These are phyloP conservation scores for Pleurotus salmoneostramineus DNA, from an alignment of 768 basidiomycete genomes.

Conservation along the genomic window DNA sequence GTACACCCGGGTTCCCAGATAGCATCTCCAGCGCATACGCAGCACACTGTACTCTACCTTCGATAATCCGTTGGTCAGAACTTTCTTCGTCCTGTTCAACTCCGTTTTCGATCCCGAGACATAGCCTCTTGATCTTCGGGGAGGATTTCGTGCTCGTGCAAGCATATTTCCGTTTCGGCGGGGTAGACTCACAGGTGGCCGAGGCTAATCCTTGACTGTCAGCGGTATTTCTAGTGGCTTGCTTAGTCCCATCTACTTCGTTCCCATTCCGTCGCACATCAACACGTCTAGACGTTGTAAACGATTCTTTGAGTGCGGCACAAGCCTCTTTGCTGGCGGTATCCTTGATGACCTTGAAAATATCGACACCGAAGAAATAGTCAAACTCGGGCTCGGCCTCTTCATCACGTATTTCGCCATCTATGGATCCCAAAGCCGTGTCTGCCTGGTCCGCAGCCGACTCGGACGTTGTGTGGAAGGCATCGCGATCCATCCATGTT, in stretches of 20 bases:
- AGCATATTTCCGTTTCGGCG: background rate
- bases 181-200: background rate
- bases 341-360: background rate
- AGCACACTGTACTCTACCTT: slow-evolving; percentile 6
- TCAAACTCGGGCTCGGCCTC: background rate
- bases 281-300: background rate
- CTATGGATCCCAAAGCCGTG: background rate
- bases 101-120: background rate
- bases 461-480: background rate
- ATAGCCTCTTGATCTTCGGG: background rate
- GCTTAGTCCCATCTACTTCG: background rate
- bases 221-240: too few relatives aligned
- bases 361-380: background rate
- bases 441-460: too few relatives aligned
- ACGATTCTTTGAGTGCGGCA: background rate
- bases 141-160: background rate
- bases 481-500: background rate
- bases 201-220: too few relatives aligned
- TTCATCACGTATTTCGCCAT: background rate
- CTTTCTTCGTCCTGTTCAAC: background rate
- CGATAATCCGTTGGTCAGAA: background rate
- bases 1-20: slow-evolving; percentile 6
- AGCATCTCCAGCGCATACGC: slow-evolving; percentile 5
- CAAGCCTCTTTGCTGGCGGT: background rate
- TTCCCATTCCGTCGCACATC: background rate